Evolutionary conservation across 2,329 filamentous ascomycete genomes (phyloP), one percentile per base, ranked within the genome.

Genomic region (Aspergillus brasiliensis): DNA sequence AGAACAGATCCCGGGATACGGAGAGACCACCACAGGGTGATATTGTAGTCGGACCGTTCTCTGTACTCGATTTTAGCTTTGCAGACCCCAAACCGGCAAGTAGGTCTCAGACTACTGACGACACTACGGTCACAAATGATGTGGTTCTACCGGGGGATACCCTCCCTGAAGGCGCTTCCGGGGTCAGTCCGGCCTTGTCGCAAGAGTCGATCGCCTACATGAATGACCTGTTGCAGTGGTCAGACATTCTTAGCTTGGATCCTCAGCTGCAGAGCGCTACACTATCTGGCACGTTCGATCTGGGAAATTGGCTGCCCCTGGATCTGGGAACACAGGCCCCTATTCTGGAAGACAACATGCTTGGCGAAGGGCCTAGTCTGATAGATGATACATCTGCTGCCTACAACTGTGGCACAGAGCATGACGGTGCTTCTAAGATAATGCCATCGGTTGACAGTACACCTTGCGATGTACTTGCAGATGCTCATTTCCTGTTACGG

Each of bases 141-240:
- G 19, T 11, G 40, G 8, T 21, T 13, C 19, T 21, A 21, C 8
- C 17, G 8, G n/a, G 4, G 8, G 19, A 19, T 13, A 31, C 51
- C 17, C 34, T 40, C 10, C 13, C 25, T 8, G 51, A 52, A 19
- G 25, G 25, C 31, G 37, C n/a, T 17, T 27, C 34, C 31, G 51
- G 21, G 13, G 52, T 55, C 7, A 55, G 52, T 21, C 52, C 52
- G 17, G 44, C 37, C n/a, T 38, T 55, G 37, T 44, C 52, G 40
- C 52, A 55, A 25, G 52, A 55, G n/a, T 55, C 52, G 40, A 34
- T 55, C 15, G 52, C 52, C 10, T 55, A 67, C 19, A 66, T 73
- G 46, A 67, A 73, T 21, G 72, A 73, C 51, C 71, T 72, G 15
- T 53, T 74, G 3, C 71, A 73, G 28, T 75, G 72, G 72, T 71